These are phyloP conservation scores for Syncephalastrum racemosum DNA, from an alignment of 371 early-diverging fungal species.

Conservation along the genomic window DNA sequence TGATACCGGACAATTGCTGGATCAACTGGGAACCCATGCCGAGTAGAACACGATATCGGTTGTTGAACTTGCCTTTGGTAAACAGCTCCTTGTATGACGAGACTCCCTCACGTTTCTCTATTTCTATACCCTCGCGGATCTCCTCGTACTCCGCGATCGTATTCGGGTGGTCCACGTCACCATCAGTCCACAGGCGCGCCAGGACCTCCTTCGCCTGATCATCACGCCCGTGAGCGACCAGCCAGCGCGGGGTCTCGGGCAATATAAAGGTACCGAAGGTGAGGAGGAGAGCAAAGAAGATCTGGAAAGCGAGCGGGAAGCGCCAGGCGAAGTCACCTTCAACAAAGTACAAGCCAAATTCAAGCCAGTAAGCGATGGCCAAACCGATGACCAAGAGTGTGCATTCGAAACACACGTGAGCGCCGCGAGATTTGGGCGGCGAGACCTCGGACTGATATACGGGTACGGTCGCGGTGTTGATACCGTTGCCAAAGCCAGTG, in stretches of 20 bases:
- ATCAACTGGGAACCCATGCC: conserved; percentile 40
- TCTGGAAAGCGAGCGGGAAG: conserved; percentile 48
- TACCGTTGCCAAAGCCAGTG: conserved; percentile 53
- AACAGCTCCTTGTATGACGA: conserved; percentile 39
- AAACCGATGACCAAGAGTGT: conserved; percentile 34
- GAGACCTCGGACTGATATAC: conserved; percentile 50
- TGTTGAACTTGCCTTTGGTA: conserved; percentile 36
- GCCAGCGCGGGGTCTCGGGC: conserved; percentile 60
- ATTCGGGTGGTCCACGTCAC: conserved; percentile 28
- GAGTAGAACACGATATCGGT: conserved; percentile 35
- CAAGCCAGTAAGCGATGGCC: conserved; percentile 41
- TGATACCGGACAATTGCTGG: conserved; percentile 42
- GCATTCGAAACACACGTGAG: conserved; percentile 39
- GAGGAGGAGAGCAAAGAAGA: conserved; percentile 43
- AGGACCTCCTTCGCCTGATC: conserved; percentile 34
- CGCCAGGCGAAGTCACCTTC: conserved; percentile 41
- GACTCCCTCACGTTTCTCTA: conserved; percentile 33
- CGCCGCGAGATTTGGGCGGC: conserved; percentile 45
- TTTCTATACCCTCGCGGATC: conserved; percentile 33
- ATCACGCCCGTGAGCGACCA: conserved; percentile 36
- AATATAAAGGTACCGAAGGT: conserved; percentile 36
- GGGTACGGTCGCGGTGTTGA: conserved; percentile 50
- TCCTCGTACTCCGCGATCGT: conserved; percentile 36
- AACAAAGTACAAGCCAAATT: conserved; percentile 37
- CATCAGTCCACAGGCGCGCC: conserved; percentile 35